Evolutionary conservation across 2,329 filamentous ascomycete species (phyloP), one percentile per base, ranked within the genome.

Genomic region (Didymella exigua): DNA sequence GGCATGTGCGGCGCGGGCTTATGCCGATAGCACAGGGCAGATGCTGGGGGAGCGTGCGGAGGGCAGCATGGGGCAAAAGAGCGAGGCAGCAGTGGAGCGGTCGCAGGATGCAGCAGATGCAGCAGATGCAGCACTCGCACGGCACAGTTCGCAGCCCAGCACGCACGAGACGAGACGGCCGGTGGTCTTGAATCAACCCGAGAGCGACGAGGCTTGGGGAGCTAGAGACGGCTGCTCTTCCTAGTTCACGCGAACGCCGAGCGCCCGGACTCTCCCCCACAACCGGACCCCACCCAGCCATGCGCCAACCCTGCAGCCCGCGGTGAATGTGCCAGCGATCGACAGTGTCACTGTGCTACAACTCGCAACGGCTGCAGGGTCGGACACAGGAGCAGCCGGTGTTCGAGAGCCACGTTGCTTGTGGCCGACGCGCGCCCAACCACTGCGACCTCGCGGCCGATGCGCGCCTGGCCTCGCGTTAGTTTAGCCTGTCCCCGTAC

Each of bases 1-100:
- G 30, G 45, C 37, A 54, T 31, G 6, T 26, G 45, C 40, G 33
- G 46, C 52, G 44, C 50, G 44, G 50, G 37, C 50, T 54, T 44
- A 48, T 24, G 50, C 44, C 37, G 45, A 26, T 36, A 44, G 38
- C 44, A 45, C 44, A 43, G 48, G 19, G 48, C 45, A 18, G 27
- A 51, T 48, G 43, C 47, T 44, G 48, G 48, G 48, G 54, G 40
- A 54, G 50, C 29, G 37, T 36, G 37, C 47, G 33, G 45, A 52
- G 48, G 48, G 51, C 56, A 54, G 57, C 43, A 53, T 41, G 42
- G 54, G 61, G 61, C 53, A 44, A 49, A 44, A 40, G 23, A 46
- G 40, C 14, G 34, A 19, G 21, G 46, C 50, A 51, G 55, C 36
- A 51, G 50, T 26, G 44, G 49, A 49, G 31, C 29, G 18, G 36